These are phyloP conservation scores for Naganishia antarctica DNA, from an alignment of 768 basidiomycete genomes.

Conservation along the genomic window DNA sequence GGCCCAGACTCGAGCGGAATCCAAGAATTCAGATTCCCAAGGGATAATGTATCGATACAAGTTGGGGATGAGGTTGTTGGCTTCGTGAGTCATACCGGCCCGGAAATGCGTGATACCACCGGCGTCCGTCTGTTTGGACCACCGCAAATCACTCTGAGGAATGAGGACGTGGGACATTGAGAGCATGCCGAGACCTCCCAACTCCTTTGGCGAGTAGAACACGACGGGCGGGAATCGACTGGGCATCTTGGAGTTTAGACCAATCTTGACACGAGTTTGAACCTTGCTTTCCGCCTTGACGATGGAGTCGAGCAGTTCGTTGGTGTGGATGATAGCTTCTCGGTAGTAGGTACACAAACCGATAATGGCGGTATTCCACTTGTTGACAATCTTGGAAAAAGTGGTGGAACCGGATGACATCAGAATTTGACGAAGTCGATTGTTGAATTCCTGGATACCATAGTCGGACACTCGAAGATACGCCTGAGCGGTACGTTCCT, in stretches of 20 bases:
- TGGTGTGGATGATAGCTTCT: conserved; percentile 94
- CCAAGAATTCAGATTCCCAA: conserved; percentile 96
- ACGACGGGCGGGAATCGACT: conserved; percentile 83
- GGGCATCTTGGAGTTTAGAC: conserved; percentile 99
- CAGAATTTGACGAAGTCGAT: conserved; percentile 82
- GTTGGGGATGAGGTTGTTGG: conserved; percentile 83
- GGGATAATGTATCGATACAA: conserved; percentile 93
- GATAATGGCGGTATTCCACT: conserved; percentile 68
- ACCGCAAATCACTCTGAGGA: conserved; percentile 92
- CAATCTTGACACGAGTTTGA: conserved; percentile 98
- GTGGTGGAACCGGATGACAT: conserved; percentile 99
- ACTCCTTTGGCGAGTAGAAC: conserved; percentile 95
- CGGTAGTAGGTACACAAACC: conserved; percentile 97
- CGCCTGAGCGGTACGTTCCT: conserved; percentile 95
- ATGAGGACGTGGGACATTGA: conserved; percentile 99
- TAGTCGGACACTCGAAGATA: conserved; percentile 97
- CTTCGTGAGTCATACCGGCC: conserved; percentile 84
- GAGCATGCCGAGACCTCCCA: conserved; percentile 96
- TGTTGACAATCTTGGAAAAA: conserved; percentile 89
- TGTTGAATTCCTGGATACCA: conserved; percentile 96
- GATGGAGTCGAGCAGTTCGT: conserved; percentile 87
- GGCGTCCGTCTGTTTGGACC: conserved; percentile 97
- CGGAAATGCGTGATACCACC: conserved; percentile 98
- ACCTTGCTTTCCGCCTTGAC: conserved; percentile 99
- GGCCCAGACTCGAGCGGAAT: conserved; percentile 97